Evolutionary conservation across 768 basidiomycete species (phyloP), one percentile per base, ranked within the genome.

Genomic region (Kwoniella dendrophila): DNA sequence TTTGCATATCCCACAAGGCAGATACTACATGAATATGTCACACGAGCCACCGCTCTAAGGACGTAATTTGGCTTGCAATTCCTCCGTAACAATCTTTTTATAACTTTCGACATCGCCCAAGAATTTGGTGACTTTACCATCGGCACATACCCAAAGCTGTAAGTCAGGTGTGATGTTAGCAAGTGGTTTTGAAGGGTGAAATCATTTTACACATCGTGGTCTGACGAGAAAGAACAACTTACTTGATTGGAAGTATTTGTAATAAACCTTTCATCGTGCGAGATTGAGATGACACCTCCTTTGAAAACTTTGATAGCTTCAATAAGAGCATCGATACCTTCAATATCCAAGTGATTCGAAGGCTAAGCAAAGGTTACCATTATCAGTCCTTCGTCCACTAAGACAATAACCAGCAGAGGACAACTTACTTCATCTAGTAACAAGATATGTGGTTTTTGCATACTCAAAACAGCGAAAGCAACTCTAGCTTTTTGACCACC

Each of bases 401-500:
- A 16, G 14, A 18, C 4, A 22, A 16, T 14, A 24, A 50, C 29
- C 6, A 36, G 14, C 22, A 11, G 12, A 44, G 11, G 3, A 14
- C 29, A 45, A 76, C 83, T 71, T 61, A 88, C 90, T 84, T 99
- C 96, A 79, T 99, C 96, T 56, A 99, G 85, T 66, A 98, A 81
- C 64, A 99, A 80, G 63, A 99, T 85, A 76, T 99, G 96, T 7
- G 96, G 96, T 57, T 85, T 86, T 78, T 89, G 89, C 72, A 97
- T 81, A 43, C 90, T 93, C 47, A 95, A 78, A 20, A 87, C 83
- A 2, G 94, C 87, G 80, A 98, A 98, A 0, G 93, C 92, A 14
- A 97, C 95, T 69, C 95, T 88, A 60, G 88, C 90, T 80, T 97
- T 97, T 74, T 98, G 95, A 77, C 95, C 95, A 79, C 94, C 95